phyloP scores from a whole-genome alignment of 495 filamentous ascomycete species.

The Tuber melanosporum region DNA sequence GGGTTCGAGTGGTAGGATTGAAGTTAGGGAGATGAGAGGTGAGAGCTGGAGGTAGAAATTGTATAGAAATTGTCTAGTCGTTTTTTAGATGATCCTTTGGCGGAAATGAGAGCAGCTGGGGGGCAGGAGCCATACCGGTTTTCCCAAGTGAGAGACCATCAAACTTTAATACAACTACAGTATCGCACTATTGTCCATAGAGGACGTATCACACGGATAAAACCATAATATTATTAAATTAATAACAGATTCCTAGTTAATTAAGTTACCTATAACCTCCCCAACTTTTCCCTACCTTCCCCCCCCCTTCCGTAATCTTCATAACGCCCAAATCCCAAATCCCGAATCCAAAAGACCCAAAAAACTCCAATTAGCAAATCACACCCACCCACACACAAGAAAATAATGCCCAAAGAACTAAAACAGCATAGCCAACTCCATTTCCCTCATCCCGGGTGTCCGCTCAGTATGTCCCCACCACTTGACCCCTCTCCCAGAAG shows the following conservation, averaged over 20 bases:
- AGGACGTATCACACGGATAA: not conserved
- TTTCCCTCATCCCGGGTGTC: conserved; percentile 14
- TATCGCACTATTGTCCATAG: not conserved
- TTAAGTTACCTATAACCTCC: not conserved
- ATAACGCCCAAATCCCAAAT: conserved; percentile 9
- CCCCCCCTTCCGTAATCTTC: not conserved
- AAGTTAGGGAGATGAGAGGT: conserved; percentile 38
- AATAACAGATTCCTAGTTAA: not conserved
- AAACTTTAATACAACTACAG: not conserved
- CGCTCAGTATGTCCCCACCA: conserved; percentile 18
- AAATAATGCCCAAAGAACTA: not conserved
- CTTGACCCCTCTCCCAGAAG: conserved; percentile 2
- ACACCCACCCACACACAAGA: not conserved
- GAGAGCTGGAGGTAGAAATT: too few species aligned
- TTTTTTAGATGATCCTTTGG: not conserved
- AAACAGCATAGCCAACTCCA: conserved; percentile 25
- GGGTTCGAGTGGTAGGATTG: conserved; percentile 38
- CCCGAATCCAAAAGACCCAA: not conserved
- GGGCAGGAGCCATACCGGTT: not conserved
- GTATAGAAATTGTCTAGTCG: not conserved
- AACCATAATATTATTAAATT: not conserved
- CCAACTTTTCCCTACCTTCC: not conserved
- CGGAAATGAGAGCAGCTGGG: not conserved
- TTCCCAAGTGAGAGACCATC: not conserved
- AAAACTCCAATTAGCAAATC: conserved; percentile 6